Percentiles rank a stretch among this genome's conserved stretches.
Evolutionary conservation across 345 rosid species (phyloP).

Genomic region (Gossypium thurberi): DNA sequence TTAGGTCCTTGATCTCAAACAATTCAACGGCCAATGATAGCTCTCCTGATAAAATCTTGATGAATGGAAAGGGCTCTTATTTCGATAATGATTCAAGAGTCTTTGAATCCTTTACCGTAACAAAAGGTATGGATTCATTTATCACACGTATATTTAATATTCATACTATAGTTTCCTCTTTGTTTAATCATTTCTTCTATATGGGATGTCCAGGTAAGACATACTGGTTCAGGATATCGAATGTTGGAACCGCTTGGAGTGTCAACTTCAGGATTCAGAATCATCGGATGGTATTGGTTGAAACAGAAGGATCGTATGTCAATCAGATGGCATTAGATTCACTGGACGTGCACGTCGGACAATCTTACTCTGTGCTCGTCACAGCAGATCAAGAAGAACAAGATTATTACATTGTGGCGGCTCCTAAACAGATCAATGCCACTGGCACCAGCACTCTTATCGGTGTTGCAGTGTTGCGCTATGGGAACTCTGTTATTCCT

Average conservation of each 20-base stretch:
- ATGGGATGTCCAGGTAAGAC: slow-evolving; percentile 30
- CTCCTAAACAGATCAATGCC: slow-evolving; percentile 29
- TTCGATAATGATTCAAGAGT: neutral
- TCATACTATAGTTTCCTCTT: neutral
- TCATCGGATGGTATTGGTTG: slow-evolving; percentile 47
- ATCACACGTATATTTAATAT: neutral
- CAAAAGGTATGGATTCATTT: slow-evolving; percentile 19
- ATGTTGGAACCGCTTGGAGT: slow-evolving; percentile 49
- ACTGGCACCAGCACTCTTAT: neutral
- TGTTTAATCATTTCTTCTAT: neutral
- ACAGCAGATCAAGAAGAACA: slow-evolving; percentile 36
- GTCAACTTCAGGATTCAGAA: slow-evolving; percentile 44
- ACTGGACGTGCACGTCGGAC: slow-evolving; percentile 55
- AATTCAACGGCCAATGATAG: neutral
- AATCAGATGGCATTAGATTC: slow-evolving; percentile 35
- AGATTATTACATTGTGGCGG: slow-evolving; percentile 49
- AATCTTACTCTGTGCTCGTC: slow-evolving; percentile 60
- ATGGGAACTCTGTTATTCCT: slow-evolving; percentile 20
- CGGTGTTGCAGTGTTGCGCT: slow-evolving; percentile 29
- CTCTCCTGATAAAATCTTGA: slow-evolving; percentile 25
- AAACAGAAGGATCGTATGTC: slow-evolving; percentile 63
- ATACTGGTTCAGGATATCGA: slow-evolving; percentile 48
- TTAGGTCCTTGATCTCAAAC: neutral
- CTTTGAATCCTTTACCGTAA: slow-evolving; percentile 25
- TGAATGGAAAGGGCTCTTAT: slow-evolving; percentile 33